Conservation (phyloP, 1,139 yeast species). For the Taiozyma onychis region DNA sequence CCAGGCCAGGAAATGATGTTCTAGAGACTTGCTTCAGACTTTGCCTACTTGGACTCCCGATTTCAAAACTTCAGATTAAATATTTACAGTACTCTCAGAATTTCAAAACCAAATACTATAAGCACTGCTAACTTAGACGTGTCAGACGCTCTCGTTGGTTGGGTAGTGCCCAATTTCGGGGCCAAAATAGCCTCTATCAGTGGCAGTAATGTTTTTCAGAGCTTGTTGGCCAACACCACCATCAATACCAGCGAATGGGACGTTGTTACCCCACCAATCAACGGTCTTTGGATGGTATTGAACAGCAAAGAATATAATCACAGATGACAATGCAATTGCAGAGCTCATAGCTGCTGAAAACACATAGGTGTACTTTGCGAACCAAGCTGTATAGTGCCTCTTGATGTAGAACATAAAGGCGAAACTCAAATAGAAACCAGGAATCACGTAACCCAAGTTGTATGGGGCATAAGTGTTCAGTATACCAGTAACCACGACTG, state of each 20-base stretch:
- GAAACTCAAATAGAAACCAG: slow-evolving; percentile 43
- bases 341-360: slow-evolving; percentile 52
- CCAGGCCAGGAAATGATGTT: too few species aligned
- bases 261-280: slow-evolving; percentile 59
- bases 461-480: slow-evolving; percentile 41
- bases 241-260: slow-evolving; percentile 38
- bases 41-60: too few species aligned
- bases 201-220: slow-evolving; percentile 22
- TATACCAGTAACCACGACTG: slow-evolving; percentile 44
- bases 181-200: slow-evolving; percentile 43
- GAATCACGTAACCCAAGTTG: slow-evolving; percentile 48
- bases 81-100: too few species aligned
- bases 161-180: slow-evolving; percentile 37
- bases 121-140: too few species aligned
- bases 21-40: too few species aligned
- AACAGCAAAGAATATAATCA: slow-evolving; percentile 50
- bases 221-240: slow-evolving; percentile 31
- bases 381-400: slow-evolving; percentile 46
- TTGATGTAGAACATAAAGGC: slow-evolving; percentile 49
- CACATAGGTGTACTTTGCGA: slow-evolving; percentile 63
- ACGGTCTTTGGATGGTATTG: slow-evolving; percentile 37
- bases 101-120: too few species aligned
- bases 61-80: too few species aligned
- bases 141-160: neutral
- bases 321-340: slow-evolving; percentile 53